Conservation (phyloP, 345 rosid genomes). For the Jatropha curcas region DNA sequence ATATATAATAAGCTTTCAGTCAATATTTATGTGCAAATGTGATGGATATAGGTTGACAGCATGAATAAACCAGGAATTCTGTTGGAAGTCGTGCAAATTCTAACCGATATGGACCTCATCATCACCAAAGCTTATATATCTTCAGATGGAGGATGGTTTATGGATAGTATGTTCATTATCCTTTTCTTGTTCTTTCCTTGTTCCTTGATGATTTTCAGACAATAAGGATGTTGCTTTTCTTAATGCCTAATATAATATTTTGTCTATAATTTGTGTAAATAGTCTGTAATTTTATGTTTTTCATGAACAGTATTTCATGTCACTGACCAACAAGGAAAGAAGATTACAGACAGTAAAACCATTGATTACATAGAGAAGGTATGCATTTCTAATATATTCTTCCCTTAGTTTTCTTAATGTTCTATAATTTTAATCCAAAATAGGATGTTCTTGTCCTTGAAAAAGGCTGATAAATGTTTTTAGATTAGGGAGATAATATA, state of each 20-base stretch:
- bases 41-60: conserved; percentile 69
- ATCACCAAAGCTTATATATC: conserved; percentile 93
- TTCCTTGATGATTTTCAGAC: not conserved
- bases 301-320: conserved; percentile 68
- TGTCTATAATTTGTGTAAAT: not conserved
- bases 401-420: conserved; percentile 3
- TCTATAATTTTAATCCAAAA: conserved; percentile 2
- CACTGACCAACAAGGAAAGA: conserved; percentile 85
- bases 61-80: conserved; percentile 93
- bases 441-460: not conserved
- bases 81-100: conserved; percentile 90
- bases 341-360: conserved; percentile 66
- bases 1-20: not conserved
- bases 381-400: conserved; percentile 4
- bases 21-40: not conserved
- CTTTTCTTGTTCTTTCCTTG: not conserved
- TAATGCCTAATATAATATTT: not conserved
- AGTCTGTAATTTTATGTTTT: conserved; percentile 7
- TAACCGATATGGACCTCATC: conserved; percentile 81
- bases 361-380: conserved; percentile 87
- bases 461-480: not conserved
- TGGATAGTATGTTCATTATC: conserved; percentile 63
- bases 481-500: no score
- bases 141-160: conserved; percentile 98
- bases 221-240: not conserved